phyloP scores from a whole-genome alignment of 78 protist genomes.

The Creolimax fragrantissima region DNA sequence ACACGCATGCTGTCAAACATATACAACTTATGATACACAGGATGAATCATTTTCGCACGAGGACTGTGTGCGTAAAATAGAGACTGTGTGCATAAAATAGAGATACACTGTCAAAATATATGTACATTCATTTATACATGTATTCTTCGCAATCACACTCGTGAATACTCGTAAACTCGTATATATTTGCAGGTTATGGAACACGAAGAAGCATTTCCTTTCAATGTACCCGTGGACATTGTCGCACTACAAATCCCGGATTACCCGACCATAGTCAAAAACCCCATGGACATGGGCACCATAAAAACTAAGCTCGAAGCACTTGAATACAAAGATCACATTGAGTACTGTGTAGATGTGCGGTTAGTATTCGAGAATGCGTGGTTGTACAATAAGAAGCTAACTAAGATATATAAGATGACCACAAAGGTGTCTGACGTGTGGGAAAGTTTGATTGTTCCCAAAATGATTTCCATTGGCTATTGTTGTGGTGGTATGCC shows the following conservation, averaged over 20 bases:
- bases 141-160: too few relatives aligned
- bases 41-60: too few relatives aligned
- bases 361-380: constrained; percentile 16
- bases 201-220: not conserved
- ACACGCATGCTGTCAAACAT: too few relatives aligned
- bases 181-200: not conserved
- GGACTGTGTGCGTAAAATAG: too few relatives aligned
- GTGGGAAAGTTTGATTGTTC: not conserved
- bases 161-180: too few relatives aligned
- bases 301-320: not conserved
- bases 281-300: not conserved
- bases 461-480: not conserved
- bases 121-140: too few relatives aligned
- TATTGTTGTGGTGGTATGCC: constrained; percentile 18
- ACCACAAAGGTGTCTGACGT: not conserved
- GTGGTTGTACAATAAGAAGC: not conserved
- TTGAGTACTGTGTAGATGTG: not conserved
- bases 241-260: not conserved
- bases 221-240: not conserved
- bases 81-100: too few relatives aligned
- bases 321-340: not conserved
- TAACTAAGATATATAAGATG: not conserved
- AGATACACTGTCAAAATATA: too few relatives aligned
- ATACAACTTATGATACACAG: too few relatives aligned
- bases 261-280: not conserved